These are phyloP conservation scores for Vaccinium vitisidaea DNA, from an alignment of 148 eudicot species.

Conservation along the genomic window DNA sequence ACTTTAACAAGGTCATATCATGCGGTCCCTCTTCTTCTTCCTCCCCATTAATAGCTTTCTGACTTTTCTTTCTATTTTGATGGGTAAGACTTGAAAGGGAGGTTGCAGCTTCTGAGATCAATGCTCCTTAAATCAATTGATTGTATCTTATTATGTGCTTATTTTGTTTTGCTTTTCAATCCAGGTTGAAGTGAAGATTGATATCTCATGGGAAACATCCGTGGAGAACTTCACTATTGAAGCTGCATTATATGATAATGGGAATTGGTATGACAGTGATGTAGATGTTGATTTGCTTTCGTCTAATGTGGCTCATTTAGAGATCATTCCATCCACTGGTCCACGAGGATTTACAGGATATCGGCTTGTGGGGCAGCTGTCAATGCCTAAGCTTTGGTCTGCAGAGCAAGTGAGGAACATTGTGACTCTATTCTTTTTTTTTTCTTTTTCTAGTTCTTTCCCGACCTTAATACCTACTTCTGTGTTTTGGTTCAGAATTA, in stretches of 20 bases:
- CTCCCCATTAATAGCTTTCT: background rate
- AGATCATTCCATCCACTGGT: conserved; percentile 41
- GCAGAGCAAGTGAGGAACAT: conserved; percentile 70
- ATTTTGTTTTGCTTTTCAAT: conserved; percentile 14
- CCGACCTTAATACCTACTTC: background rate
- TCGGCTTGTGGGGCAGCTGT: conserved; percentile 57
- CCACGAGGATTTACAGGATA: conserved; percentile 66
- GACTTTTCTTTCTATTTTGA: background rate
- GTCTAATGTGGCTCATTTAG: conserved; percentile 52
- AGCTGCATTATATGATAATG: conserved; percentile 67
- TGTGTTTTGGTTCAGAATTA: background rate
- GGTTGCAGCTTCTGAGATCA: background rate
- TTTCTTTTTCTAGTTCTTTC: background rate
- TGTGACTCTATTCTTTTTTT: background rate
- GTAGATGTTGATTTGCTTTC: conserved; percentile 51
- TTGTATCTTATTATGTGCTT: background rate
- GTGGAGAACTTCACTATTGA: conserved; percentile 62
- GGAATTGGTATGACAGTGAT: conserved; percentile 40
- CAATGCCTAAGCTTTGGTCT: conserved; percentile 84
- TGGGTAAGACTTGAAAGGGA: background rate
- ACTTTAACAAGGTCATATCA: background rate
- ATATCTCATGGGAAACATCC: conserved; percentile 49
- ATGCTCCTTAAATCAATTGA: background rate
- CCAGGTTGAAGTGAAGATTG: conserved; percentile 92
- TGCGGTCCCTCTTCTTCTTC: background rate